Conservation (phyloP, 495 filamentous ascomycete genomes). For the Neurospora terricola region DNA sequence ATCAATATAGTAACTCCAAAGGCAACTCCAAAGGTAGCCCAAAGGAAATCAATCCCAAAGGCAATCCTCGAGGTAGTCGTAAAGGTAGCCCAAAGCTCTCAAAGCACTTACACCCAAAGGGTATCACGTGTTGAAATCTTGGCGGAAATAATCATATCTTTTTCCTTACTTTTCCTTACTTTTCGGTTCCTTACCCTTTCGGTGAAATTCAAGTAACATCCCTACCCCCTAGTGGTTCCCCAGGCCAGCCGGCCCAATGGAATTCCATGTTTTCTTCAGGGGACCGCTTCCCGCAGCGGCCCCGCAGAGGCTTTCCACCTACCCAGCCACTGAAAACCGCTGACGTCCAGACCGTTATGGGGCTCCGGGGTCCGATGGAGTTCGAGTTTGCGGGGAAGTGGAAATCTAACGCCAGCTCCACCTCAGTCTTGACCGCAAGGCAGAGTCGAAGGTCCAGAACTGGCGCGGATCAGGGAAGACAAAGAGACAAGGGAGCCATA, state of each 20-base stretch:
- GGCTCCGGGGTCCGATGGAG: background rate
- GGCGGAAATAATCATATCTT: no score
- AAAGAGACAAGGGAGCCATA: background rate
- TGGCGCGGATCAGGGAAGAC: background rate
- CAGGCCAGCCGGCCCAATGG: background rate
- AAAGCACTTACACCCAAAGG: no score
- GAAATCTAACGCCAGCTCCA: background rate
- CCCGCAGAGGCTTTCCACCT: background rate
- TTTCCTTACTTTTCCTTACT: no score
- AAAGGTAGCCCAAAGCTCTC: no score
- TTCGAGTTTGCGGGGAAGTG: background rate
- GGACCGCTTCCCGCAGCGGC: background rate
- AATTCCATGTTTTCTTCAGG: background rate
- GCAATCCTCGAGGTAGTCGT: rapidly evolving
- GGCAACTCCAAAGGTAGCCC: rapidly evolving
- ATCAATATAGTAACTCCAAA: no score
- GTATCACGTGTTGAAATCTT: no score
- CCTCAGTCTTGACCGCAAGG: background rate
- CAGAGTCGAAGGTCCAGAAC: background rate
- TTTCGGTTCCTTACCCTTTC: no score
- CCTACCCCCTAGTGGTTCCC: background rate
- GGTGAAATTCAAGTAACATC: no score
- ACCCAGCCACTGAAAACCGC: background rate
- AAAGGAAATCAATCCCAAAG: no score
- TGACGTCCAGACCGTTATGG: background rate